These are phyloP conservation scores for Eleusine indica DNA, from an alignment of 176 grass and related monocot genomes.

Conservation along the genomic window DNA sequence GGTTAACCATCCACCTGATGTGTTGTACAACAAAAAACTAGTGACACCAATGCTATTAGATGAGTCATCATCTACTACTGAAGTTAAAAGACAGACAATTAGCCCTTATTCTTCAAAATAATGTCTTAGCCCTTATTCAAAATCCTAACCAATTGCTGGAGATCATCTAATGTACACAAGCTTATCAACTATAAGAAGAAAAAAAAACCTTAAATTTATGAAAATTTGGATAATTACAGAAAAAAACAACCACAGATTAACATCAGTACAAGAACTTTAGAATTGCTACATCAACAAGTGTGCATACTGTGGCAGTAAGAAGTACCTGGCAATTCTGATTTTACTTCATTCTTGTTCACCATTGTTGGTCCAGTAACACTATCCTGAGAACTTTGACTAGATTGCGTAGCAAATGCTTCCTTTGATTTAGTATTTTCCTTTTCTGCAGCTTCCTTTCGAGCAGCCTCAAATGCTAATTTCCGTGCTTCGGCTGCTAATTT, in stretches of 20 bases:
- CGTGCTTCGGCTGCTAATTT: slow-evolving; percentile 77
- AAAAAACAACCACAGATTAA: neutral
- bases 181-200: neutral
- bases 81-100: no score
- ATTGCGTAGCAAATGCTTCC: slow-evolving; percentile 44
- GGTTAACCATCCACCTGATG: neutral
- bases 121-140: neutral
- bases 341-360: neutral
- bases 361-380: slow-evolving; percentile 27
- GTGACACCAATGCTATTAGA: no score
- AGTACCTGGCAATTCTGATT: neutral
- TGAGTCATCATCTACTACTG: no score
- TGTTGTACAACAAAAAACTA: neutral
- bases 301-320: neutral
- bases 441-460: slow-evolving; percentile 71
- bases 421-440: slow-evolving; percentile 32
- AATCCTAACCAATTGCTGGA: neutral
- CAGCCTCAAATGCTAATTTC: slow-evolving; percentile 61
- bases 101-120: neutral
- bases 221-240: neutral
- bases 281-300: neutral
- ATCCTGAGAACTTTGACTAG: slow-evolving; percentile 37
- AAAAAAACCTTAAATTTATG: neutral
- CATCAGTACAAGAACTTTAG: slow-evolving; percentile 5
- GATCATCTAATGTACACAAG: neutral